Conservation (phyloP, 164 flowering plant genomes). For the Stephania yunnanensis region DNA sequence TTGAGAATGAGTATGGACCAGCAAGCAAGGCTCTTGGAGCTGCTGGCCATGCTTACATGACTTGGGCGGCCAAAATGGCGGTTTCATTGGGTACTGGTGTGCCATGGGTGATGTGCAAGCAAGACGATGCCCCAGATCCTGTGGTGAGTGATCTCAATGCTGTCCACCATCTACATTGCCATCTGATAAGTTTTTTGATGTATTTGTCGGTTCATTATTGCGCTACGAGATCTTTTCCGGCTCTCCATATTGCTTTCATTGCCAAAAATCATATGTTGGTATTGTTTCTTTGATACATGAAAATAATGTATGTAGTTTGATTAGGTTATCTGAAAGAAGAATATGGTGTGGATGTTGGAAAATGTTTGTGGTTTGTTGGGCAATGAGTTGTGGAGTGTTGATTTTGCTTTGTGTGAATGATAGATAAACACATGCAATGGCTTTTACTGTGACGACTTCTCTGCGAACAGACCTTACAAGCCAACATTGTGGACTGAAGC, state of each 20-base stretch:
- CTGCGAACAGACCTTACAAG: conserved; percentile 88
- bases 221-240: background rate
- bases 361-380: background rate
- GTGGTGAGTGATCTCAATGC: conserved; percentile 31
- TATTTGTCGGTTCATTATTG: background rate
- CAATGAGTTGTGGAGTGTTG: background rate
- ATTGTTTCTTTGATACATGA: background rate
- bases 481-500: conserved; percentile 93
- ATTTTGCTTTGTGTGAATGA: conserved; percentile 2
- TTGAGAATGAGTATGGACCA: conserved; percentile 68
- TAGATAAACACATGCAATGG: conserved; percentile 98
- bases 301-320: background rate
- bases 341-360: background rate
- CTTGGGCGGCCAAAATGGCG: conserved; percentile 77
- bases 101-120: conserved; percentile 84
- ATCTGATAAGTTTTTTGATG: background rate
- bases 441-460: conserved; percentile 83
- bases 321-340: background rate
- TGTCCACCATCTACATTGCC: background rate
- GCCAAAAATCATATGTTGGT: background rate
- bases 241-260: background rate
- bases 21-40: conserved; percentile 40
- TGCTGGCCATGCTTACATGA: conserved; percentile 51
- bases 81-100: conserved; percentile 53
- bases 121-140: conserved; percentile 78